phyloP scores from a whole-genome alignment of 208 protist species.

The Leishmania major region DNA sequence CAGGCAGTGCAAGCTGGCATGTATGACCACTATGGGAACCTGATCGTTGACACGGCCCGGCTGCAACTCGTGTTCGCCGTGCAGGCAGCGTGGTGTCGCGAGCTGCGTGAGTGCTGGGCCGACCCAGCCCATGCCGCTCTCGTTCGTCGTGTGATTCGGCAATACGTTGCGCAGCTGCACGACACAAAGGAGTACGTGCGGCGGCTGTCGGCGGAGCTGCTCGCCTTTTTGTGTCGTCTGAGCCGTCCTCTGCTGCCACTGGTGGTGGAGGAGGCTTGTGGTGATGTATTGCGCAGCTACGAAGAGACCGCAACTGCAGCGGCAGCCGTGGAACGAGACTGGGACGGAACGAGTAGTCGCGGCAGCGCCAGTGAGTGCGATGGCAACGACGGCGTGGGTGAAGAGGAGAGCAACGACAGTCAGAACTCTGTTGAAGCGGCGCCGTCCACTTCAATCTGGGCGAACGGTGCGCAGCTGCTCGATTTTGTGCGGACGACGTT shows the following conservation, averaged over 20 bases:
- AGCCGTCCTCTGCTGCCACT: slow-evolving; percentile 50
- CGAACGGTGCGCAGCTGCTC: slow-evolving; percentile 17
- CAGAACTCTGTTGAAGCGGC: not conserved
- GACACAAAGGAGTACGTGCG: slow-evolving; percentile 88
- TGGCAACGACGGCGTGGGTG: slow-evolving; percentile 9
- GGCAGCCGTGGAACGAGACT: not conserved
- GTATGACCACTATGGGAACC: slow-evolving; percentile 60
- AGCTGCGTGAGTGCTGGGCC: slow-evolving; percentile 69
- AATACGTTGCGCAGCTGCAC: slow-evolving; percentile 74
- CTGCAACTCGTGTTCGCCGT: slow-evolving; percentile 84
- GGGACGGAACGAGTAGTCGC: slow-evolving; percentile 10
- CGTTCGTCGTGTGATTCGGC: slow-evolving; percentile 52
- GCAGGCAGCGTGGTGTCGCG: slow-evolving; percentile 87
- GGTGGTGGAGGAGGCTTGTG: slow-evolving; percentile 59
- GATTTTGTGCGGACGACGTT: slow-evolving; percentile 53
- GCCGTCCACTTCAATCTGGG: slow-evolving; percentile 31
- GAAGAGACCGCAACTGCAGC: slow-evolving; percentile 11
- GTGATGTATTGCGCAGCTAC: slow-evolving; percentile 53
- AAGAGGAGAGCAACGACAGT: slow-evolving; percentile 3
- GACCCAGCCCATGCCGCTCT: slow-evolving; percentile 24
- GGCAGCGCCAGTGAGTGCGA: slow-evolving; percentile 13
- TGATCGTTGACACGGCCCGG: slow-evolving; percentile 69
- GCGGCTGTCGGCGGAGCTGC: slow-evolving; percentile 77
- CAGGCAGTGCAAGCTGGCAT: slow-evolving; percentile 78
- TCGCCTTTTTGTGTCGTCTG: slow-evolving; percentile 76